Base-by-base conservation (phyloP, 2,329 filamentous ascomycete genomes). In the Aspergillus sp. region DNA sequence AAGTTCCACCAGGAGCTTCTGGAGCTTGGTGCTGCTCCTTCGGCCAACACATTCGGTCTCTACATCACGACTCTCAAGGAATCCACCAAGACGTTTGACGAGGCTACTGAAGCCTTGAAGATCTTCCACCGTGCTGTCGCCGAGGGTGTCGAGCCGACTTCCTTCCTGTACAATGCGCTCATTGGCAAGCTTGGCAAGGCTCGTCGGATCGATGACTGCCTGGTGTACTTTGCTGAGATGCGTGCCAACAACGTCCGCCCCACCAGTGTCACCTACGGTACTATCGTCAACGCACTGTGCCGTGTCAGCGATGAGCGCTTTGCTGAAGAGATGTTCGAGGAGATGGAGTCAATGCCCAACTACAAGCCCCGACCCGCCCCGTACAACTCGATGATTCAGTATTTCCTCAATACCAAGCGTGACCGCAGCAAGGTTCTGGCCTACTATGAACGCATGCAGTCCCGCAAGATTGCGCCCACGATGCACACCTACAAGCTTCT, bases 21-120 rank as follows among this genome's bases (percentile, higher is more conserved):
- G 43, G 84, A 89, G 51, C 93, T 97, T 76, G 91, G 91, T 43
- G 84, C 87, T 51, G 85, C 90, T 7, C 93, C 93, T 13, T 95
- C 91, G 2, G 93, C 93, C 39, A 98, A 98, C 75, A 98, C 93
- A 0, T 98, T 94, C 59, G 93, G 93, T 50, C 81, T 98, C 15
- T 98, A 97, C 78, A 98, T 98, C 71, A 97, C 94, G n/a, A 97
- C 91, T 1, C 77, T 98, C 52, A 96, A 97, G 75, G 91, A 95
- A 64, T 95, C 89, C 1, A 89, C 89, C 56, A 95, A 95, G 80
- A 97, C 90, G 0, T 97, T 96, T 56, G 93, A 98, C 62, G 93
- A 98, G 69, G 93, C 93, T 9, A 90, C 90, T 7, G 93, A 97
- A 68, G 93, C 93, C 48, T 86, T 97, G 64, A 94, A 94, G 73